These are phyloP conservation scores for Yamadazyma endophytica DNA, from an alignment of 805 yeast genomes.

Conservation along the genomic window DNA sequence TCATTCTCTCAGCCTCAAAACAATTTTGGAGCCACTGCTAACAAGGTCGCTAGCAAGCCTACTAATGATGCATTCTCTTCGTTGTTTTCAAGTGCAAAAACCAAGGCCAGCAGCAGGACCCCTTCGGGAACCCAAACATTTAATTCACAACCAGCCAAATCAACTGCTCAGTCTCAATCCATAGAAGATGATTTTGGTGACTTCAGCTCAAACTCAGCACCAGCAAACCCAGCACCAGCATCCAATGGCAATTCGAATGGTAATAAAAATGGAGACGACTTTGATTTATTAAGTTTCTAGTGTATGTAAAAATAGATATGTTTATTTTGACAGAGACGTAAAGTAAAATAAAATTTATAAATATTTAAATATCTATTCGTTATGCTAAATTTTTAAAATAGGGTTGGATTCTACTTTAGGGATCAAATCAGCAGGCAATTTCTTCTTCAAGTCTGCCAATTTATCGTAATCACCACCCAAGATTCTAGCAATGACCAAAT, in stretches of 20 bases:
- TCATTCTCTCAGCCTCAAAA: neutral
- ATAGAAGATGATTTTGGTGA: slow-evolving; percentile 31
- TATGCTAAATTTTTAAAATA: slow-evolving; percentile 27
- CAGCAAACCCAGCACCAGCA: slow-evolving; percentile 5
- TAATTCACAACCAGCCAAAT: slow-evolving; percentile 8
- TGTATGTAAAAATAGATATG: neutral
- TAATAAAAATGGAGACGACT: slow-evolving; percentile 32
- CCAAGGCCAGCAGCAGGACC: slow-evolving; percentile 23
- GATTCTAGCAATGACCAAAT: slow-evolving; percentile 74
- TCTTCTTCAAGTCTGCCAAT: slow-evolving; percentile 54
- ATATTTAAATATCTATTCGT: slow-evolving; percentile 1
- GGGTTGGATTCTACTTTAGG: slow-evolving; percentile 33
- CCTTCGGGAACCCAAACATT: slow-evolving; percentile 14
- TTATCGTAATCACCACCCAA: slow-evolving; percentile 81
- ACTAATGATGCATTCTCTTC: slow-evolving; percentile 70
- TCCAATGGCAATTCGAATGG: slow-evolving; percentile 10
- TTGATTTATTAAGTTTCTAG: slow-evolving; percentile 46
- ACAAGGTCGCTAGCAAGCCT: slow-evolving; percentile 37
- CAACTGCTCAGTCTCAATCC: slow-evolving; percentile 2
- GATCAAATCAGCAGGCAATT: slow-evolving; percentile 35
- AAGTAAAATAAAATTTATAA: slow-evolving; percentile 5
- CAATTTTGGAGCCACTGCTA: slow-evolving; percentile 22
- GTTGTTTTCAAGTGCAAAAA: slow-evolving; percentile 61
- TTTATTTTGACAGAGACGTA: neutral
- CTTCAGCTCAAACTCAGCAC: slow-evolving; percentile 20